Evolutionary conservation across 805 yeast genomes (phyloP).

Genomic region (Teunomyces atbi): DNA sequence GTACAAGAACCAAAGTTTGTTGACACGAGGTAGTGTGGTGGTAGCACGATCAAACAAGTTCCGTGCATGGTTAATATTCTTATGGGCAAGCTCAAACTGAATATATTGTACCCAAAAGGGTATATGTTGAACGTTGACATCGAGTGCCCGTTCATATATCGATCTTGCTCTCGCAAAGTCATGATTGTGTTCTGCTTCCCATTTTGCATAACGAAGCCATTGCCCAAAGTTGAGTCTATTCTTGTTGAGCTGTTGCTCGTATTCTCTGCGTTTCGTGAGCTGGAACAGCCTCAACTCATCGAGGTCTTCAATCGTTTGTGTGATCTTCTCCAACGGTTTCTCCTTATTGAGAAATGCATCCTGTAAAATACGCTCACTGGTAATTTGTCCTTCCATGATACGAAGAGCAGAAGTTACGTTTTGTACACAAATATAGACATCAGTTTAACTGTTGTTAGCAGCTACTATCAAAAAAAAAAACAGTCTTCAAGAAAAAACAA

Average conservation of each 20-base stretch:
- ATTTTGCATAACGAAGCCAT: slow-evolving; percentile 89
- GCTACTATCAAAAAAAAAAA: not conserved
- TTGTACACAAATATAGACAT: not conserved
- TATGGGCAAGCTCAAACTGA: slow-evolving; percentile 68
- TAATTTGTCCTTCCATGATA: slow-evolving; percentile 15
- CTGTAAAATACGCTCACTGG: slow-evolving; percentile 37
- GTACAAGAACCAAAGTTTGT: slow-evolving; percentile 84
- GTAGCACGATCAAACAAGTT: slow-evolving; percentile 80
- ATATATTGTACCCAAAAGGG: slow-evolving; percentile 86
- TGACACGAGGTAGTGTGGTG: slow-evolving; percentile 69
- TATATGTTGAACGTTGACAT: slow-evolving; percentile 69
- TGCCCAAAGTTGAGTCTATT: slow-evolving; percentile 80
- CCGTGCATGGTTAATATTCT: slow-evolving; percentile 84
- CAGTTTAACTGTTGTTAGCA: not conserved
- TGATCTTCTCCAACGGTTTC: slow-evolving; percentile 25
- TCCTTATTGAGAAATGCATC: slow-evolving; percentile 31
- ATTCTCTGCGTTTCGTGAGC: slow-evolving; percentile 73
- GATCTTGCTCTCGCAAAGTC: slow-evolving; percentile 82
- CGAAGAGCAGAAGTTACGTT: slow-evolving; percentile 1
- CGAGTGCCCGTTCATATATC: slow-evolving; percentile 81
- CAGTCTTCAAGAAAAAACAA: not conserved
- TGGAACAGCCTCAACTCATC: slow-evolving; percentile 81
- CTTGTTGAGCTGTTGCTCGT: slow-evolving; percentile 81
- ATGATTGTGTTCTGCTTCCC: slow-evolving; percentile 74
- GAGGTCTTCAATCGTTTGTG: slow-evolving; percentile 53